A percentile compares a stretch with the other conserved stretches of the same genome.
Conservation (phyloP, 306 rosid genomes). For the Rosa persica region DNA sequence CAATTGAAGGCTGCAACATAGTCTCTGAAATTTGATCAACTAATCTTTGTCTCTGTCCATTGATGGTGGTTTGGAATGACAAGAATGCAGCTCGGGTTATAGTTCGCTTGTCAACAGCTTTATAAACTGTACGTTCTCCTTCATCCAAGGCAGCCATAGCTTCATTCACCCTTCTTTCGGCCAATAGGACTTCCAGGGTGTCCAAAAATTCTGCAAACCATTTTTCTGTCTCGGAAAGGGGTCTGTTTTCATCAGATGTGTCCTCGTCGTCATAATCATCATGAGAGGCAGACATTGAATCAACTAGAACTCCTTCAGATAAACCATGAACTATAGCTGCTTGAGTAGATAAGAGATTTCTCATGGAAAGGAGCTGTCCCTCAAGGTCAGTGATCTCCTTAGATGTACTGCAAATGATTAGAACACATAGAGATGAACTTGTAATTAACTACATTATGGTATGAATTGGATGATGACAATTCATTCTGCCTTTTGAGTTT, state of each 20-base stretch:
- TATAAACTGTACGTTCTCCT: constrained; percentile 48
- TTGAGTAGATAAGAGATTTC: constrained; percentile 77
- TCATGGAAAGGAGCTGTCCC: constrained; percentile 83
- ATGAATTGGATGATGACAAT: neutral
- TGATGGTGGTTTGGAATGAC: constrained; percentile 45
- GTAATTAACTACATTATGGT: neutral
- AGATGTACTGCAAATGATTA: constrained; percentile 60
- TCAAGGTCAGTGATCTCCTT: constrained; percentile 89
- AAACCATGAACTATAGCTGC: constrained; percentile 79
- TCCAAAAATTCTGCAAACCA: constrained; percentile 70
- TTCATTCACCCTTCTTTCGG: constrained; percentile 80
- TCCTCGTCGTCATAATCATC: constrained; percentile 51
- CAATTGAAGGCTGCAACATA: constrained; percentile 60
- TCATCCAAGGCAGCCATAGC: constrained; percentile 67
- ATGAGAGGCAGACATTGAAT: constrained; percentile 40
- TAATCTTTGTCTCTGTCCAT: constrained; percentile 56
- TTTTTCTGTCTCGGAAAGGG: constrained; percentile 52
- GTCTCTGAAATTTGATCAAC: constrained; percentile 80
- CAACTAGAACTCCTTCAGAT: constrained; percentile 62
- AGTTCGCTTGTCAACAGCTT: constrained; percentile 35
- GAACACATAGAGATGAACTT: neutral
- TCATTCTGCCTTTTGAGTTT: neutral
- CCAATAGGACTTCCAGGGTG: constrained; percentile 72
- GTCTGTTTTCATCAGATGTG: constrained; percentile 35
- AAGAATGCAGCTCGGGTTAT: constrained; percentile 41